Conservation (phyloP, 208 protist genomes). For the Phytomonas francai region DNA sequence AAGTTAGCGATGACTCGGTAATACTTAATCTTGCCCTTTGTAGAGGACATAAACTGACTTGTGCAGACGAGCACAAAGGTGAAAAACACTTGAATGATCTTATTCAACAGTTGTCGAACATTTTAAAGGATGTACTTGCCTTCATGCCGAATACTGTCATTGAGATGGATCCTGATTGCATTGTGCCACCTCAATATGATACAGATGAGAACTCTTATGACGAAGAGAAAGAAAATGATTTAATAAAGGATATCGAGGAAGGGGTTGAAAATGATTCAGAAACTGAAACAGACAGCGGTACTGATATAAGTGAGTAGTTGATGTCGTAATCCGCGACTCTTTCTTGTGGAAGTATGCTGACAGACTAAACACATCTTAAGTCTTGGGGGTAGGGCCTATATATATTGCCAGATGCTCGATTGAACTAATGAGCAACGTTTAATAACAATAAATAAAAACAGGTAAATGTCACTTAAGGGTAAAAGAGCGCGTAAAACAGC, state of each 20-base stretch:
- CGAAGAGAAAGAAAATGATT: conserved; percentile 26
- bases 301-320: neutral
- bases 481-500: conserved; percentile 2
- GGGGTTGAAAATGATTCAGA: conserved; percentile 22
- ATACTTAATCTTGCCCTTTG: conserved; percentile 52
- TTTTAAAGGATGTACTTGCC: conserved; percentile 51
- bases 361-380: neutral
- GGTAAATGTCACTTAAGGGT: neutral
- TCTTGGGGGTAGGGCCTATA: neutral
- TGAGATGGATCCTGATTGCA: conserved; percentile 66
- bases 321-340: neutral
- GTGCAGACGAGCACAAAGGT: conserved; percentile 19
- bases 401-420: neutral
- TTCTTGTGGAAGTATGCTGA: neutral
- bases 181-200: conserved; percentile 64
- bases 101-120: conserved; percentile 29
- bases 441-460: conserved; percentile 7
- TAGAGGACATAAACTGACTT: conserved; percentile 34
- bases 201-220: conserved; percentile 25
- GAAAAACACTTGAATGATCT: conserved; percentile 42
- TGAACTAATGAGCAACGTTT: neutral
- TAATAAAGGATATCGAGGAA: conserved; percentile 24
- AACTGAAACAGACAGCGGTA: conserved; percentile 13
- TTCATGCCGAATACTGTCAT: conserved; percentile 80
- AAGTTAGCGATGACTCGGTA: conserved; percentile 42